Evolutionary conservation across 2,329 filamentous ascomycete genomes (phyloP), one percentile per base, ranked within the genome.

Genomic region (Clonostachys chloroleuca): DNA sequence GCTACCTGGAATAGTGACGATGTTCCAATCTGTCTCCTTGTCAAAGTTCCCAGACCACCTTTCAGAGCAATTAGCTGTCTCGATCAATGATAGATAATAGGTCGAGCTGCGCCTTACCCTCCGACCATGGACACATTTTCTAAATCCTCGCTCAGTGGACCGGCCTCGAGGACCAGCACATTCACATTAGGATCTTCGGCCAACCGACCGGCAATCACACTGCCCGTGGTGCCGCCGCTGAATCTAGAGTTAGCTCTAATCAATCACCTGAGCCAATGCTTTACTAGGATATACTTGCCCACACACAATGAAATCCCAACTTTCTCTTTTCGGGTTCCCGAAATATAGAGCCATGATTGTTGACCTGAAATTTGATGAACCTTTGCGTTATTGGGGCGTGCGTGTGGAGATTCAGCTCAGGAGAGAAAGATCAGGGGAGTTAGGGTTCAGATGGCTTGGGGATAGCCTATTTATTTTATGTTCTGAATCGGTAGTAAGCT

Each of bases 111-210:
- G 44, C 53, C 62, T 56, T 58, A 73, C 62, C 72, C 75, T 47
- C 75, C 75, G 6, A 66, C 65, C 74, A 78, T 78, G 46, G 75
- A 65, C 4, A 72, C 69, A 46, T 73, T 76, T 41, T 76, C 73
- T 0, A 77, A 59, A 35, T 74, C 54, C 48, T 65, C 60, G 48
- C 66, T 69, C 48, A 70, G 63, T 17, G 62, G 55, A 8, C 66
- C 66, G n/a, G 66, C 66, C 47, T 69, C 66, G 24, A 69, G 58
- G 12, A 69, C 54, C 1, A 67, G 58, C 9, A 69, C 56, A 36
- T 49, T 60, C 13, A 53, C 49, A 12, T 56, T 48, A 2, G 59
- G 52, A 37, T 59, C 53, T 51, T 69, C 66, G n/a, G 65, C 62
- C 39, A 69, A 58, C n/a, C 65, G 59, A 24, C 59, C 56, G 40